These are phyloP conservation scores for Exobasidium cylindrosporum DNA, from an alignment of 1,284 basidiomycete species.

Conservation along the genomic window DNA sequence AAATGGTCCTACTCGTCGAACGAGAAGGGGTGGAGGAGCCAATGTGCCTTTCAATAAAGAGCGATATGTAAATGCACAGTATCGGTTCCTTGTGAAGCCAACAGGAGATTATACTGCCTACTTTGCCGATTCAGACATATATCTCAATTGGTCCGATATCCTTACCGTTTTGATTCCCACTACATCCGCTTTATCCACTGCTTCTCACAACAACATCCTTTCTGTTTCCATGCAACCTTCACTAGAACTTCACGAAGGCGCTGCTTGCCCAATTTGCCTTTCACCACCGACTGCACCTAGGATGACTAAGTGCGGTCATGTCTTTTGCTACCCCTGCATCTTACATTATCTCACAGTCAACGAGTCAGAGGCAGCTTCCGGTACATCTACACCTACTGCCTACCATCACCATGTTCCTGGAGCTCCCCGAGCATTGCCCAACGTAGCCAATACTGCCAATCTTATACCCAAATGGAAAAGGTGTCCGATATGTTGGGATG, in stretches of 20 bases:
- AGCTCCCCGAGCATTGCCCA: not conserved
- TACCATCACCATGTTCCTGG: constrained; percentile 8
- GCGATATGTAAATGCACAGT: constrained; percentile 53
- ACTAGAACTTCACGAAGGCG: constrained; percentile 61
- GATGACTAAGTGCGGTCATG: constrained; percentile 97
- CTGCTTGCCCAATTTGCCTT: constrained; percentile 90
- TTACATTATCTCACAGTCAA: constrained; percentile 69
- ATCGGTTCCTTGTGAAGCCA: constrained; percentile 53
- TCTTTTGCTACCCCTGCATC: constrained; percentile 58
- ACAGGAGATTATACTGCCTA: constrained; percentile 51
- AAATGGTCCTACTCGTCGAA: constrained; percentile 29
- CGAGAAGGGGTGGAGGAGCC: constrained; percentile 23
- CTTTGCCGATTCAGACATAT: constrained; percentile 50
- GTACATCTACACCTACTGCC: constrained; percentile 9
- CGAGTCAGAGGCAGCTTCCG: constrained; percentile 3
- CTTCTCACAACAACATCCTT: constrained; percentile 19
- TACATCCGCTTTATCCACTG: constrained; percentile 54
- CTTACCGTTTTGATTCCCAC: constrained; percentile 89
- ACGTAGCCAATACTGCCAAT: not conserved
- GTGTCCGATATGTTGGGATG: constrained; percentile 95
- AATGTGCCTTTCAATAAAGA: constrained; percentile 51
- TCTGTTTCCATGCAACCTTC: constrained; percentile 24
- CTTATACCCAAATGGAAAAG: constrained; percentile 38
- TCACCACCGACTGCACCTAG: constrained; percentile 83
- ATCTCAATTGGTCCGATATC: constrained; percentile 68